These are phyloP conservation scores for Trapa bicornis DNA, from an alignment of 345 rosid species.

Conservation along the genomic window DNA sequence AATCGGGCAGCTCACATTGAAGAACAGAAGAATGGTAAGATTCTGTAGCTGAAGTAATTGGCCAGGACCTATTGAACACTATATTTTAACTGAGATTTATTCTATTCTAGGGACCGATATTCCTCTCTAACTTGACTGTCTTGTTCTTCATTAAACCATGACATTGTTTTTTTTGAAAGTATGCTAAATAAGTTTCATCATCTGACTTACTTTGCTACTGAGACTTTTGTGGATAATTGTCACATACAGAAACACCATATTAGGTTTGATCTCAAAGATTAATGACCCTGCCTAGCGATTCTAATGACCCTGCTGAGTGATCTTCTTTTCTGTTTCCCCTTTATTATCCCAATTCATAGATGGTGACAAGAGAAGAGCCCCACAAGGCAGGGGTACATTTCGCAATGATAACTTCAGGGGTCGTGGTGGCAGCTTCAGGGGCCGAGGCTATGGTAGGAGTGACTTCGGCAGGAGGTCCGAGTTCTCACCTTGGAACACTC, in stretches of 20 bases:
- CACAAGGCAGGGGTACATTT: conserved; percentile 30
- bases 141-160: neutral
- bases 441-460: conserved; percentile 12
- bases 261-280: neutral
- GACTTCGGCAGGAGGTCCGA: conserved; percentile 5
- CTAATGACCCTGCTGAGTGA: too few species aligned
- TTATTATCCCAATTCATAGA: conserved; percentile 18
- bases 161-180: too few species aligned
- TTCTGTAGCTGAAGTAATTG: neutral
- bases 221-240: too few species aligned
- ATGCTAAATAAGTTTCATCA: neutral
- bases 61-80: too few species aligned
- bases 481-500: neutral
- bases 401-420: conserved; percentile 38
- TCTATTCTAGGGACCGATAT: too few species aligned
- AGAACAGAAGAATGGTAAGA: conserved; percentile 56
- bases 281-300: too few species aligned
- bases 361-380: conserved; percentile 24
- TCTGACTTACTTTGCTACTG: neutral
- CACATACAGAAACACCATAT: neutral
- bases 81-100: too few species aligned
- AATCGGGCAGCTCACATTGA: conserved; percentile 53
- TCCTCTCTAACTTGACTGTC: conserved; percentile 17
- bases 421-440: conserved; percentile 34
- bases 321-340: too few species aligned